A percentile compares a stretch with the other conserved stretches of the same genome.
Evolutionary conservation across 2,329 filamentous ascomycete genomes (phyloP).

Genomic region (Fusarium staphyleae): DNA sequence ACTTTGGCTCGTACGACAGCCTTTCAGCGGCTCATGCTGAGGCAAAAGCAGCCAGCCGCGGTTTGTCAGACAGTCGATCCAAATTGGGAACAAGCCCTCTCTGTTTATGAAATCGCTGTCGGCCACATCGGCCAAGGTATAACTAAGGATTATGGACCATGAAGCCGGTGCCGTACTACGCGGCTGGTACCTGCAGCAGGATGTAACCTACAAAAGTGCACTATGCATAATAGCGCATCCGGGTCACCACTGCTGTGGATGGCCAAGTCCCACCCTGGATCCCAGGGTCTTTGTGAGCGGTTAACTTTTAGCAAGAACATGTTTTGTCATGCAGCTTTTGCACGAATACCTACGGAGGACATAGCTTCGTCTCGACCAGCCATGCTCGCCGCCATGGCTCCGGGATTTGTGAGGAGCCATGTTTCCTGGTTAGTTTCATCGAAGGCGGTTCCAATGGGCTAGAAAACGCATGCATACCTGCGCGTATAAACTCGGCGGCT

Average conservation of each 20-base stretch:
- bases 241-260: conserved; percentile 5
- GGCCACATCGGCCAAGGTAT: not conserved
- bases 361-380: not conserved
- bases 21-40: conserved; percentile 28
- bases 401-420: conserved; percentile 20
- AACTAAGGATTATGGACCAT: not conserved
- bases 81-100: conserved; percentile 19
- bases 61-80: conserved; percentile 15
- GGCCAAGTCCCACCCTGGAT: conserved; percentile 2
- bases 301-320: not conserved
- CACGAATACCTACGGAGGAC: too few species aligned
- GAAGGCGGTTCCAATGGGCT: not conserved
- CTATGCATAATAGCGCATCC: conserved; percentile 16
- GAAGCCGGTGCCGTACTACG: conserved; percentile 2
- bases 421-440: conserved; percentile 1
- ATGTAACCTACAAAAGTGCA: conserved; percentile 26
- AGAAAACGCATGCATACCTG: not conserved
- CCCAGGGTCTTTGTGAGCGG: not conserved
- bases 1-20: conserved; percentile 33
- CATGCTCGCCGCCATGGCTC: conserved; percentile 10
- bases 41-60: conserved; percentile 23
- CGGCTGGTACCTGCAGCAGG: conserved; percentile 38
- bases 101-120: conserved; percentile 2
- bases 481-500: conserved; percentile 1
- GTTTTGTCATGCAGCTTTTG: not conserved